Base-by-base conservation (phyloP, 805 yeast species). In the Wickerhamiella qilinensis region DNA sequence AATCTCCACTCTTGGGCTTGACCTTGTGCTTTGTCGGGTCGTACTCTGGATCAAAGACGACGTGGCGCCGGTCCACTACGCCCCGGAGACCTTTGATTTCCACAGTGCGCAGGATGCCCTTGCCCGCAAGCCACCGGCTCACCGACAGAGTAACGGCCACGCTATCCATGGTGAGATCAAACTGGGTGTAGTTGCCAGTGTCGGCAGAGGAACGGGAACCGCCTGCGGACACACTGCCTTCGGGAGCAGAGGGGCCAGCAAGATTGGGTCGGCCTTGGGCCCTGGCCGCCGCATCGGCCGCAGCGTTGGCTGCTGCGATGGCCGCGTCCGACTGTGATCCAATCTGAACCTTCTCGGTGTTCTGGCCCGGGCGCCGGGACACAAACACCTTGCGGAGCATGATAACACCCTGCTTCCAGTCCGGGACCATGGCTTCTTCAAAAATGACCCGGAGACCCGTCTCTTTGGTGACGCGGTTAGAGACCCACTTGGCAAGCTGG, bases 171-270 rank as follows among this genome's bases (percentile, higher is more conserved):
- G 93, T 82, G 30, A 91, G 56, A 56, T 91, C 98, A 55, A 78
- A 91, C 55, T 91, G 98, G 0, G 98, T 88, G 58, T 86, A 91
- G 58, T 91, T 91, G 1, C 96, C 97, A 54, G 85, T 94, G 27
- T 62, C 94, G 39, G 61, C 46, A 0, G 33, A n/a, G n/a, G n/a
- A n/a, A n/a, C n/a, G n/a, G n/a, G n/a, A n/a, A n/a, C n/a, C 64
- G n/a, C n/a, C 31, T 9, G 33, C 33, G 21, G 12, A 12, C 17
- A 60, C 60, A 20, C 60, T 67, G 14, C 59, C 65, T 20, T 50
- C 52, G 12, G 24, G 25, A 3, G 36, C 39, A 21, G 22, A 36
- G 30, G 16, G 33, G 15, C 49, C 14, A 15, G 29, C 40, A 3
- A 21, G 25, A 4, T 38, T 39, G 7, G 28, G 28, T n/a, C 28